These are phyloP conservation scores for Candida fluviatilis DNA, from an alignment of 805 yeast species.

Conservation along the genomic window DNA sequence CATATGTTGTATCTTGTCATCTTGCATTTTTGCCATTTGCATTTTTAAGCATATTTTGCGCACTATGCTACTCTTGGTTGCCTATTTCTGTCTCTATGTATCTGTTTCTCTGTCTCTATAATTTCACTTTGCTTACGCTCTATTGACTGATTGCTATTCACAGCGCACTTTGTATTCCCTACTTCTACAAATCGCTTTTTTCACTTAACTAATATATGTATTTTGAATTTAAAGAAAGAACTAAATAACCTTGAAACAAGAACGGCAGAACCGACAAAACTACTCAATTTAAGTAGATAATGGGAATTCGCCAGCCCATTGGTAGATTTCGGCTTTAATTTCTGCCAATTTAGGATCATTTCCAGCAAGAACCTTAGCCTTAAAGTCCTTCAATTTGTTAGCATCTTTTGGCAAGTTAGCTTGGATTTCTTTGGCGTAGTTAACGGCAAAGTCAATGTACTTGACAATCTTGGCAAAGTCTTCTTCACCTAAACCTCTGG, in stretches of 20 bases:
- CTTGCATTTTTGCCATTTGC: too few species aligned
- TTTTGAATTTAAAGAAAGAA: background rate
- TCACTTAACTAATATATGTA: conserved; percentile 2
- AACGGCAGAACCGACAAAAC: conserved; percentile 3
- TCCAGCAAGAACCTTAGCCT: conserved; percentile 70
- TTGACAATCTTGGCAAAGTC: conserved; percentile 79
- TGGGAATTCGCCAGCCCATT: conserved; percentile 91
- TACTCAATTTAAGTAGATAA: conserved; percentile 29
- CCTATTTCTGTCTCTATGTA: too few species aligned
- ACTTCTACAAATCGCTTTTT: too few species aligned
- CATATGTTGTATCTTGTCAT: too few species aligned
- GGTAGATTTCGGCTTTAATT: conserved; percentile 72
- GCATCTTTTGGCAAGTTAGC: conserved; percentile 81
- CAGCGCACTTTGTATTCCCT: too few species aligned
- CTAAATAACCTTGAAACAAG: conserved; percentile 3
- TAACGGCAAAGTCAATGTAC: conserved; percentile 77
- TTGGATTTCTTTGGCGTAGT: conserved; percentile 59
- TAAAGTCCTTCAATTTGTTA: conserved; percentile 94
- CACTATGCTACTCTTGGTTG: too few species aligned
- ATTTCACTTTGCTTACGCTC: too few species aligned
- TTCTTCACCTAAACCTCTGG: conserved; percentile 88
- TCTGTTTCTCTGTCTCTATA: too few species aligned
- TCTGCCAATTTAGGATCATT: conserved; percentile 58
- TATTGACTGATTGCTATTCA: too few species aligned
- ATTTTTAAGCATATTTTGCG: too few species aligned